Base-by-base conservation (phyloP, 352 stramenopile genomes). In the Halophytophthora batemanensis region DNA sequence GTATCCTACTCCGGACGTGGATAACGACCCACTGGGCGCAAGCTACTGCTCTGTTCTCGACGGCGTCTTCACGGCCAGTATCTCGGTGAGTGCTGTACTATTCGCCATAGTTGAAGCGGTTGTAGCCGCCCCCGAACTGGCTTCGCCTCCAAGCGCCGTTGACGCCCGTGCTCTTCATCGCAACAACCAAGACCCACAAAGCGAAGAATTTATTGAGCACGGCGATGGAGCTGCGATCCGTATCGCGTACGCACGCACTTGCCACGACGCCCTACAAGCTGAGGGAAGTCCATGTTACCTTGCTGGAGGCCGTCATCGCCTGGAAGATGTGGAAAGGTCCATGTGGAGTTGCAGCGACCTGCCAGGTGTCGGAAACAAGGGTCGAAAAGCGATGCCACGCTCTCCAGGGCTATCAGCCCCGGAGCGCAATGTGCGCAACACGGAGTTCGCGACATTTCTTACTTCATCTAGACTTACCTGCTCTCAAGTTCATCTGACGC, bases 281-380 rank as follows among this genome's bases (percentile, higher is more conserved):
- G 29, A 63, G 6, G 64, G 44, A 22, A 21, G 64, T 23, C 62
- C 69, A 31, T 74, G 56, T 17, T 58, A 51, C n/a, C 28, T 83
- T 17, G 3, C 48, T 5, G 36, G 28, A 38, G 17, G 37, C 2
- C 56, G 50, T 2, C 35, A 53, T 11, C 57, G 69, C 0, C 61
- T 90, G 28, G 75, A 86, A 8, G 56, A 72, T 3, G 19, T 84
- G 0, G 82, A 92, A 45, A 75, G 74, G 19, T 23, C 47, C 5
- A 77, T 90, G 51, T 92, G 78, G 82, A 46, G 45, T 6, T 40
- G 28, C 36, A 80, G 66, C 23, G 77, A 92, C 46, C 61, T 90
- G 2, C 77, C 75, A n/a, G 82, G 82, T 18, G 72, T 89, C 8
- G 77, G 79, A 17, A 87, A 88, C 37, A 42, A 43, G n/a, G 82